Conservation (phyloP, 2,329 filamentous ascomycete species). For the Penicillium sp. region DNA sequence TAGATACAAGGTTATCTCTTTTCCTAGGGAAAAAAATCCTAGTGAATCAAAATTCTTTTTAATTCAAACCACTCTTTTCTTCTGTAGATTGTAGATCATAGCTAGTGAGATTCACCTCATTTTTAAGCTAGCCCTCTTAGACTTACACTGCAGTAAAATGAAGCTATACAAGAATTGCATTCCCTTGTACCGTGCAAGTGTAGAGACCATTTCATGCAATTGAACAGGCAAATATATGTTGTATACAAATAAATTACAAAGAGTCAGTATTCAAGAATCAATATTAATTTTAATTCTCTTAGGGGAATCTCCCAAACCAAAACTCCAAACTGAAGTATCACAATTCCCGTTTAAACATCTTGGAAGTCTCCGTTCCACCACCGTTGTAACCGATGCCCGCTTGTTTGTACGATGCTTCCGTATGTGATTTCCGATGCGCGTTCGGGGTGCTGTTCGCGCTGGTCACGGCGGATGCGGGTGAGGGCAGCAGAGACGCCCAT, state of each 20-base stretch:
- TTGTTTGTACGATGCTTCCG: conserved; percentile 30
- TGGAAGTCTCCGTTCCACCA: conserved; percentile 45
- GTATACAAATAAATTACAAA: background rate
- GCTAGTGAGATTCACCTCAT: too few species aligned
- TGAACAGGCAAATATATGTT: background rate
- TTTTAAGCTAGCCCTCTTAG: background rate
- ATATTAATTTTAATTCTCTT: background rate
- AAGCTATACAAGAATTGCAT: background rate
- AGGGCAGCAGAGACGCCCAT: conserved; percentile 54
- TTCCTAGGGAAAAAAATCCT: conserved; percentile 17
- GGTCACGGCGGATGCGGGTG: conserved; percentile 54
- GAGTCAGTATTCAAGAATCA: background rate
- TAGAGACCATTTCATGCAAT: background rate
- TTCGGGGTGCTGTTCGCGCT: conserved; percentile 48
- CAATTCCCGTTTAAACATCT: conserved; percentile 21
- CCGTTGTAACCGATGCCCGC: conserved; percentile 32
- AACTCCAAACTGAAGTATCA: background rate
- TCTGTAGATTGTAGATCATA: background rate
- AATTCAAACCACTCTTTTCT: conserved; percentile 13
- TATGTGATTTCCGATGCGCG: conserved; percentile 35
- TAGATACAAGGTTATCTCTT: conserved; percentile 38
- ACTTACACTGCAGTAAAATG: background rate
- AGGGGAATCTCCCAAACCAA: background rate
- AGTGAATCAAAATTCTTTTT: conserved; percentile 23
- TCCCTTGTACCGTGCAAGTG: background rate